Conservation (phyloP, 2,329 filamentous ascomycete species). For the Amylocarpus encephaloides region DNA sequence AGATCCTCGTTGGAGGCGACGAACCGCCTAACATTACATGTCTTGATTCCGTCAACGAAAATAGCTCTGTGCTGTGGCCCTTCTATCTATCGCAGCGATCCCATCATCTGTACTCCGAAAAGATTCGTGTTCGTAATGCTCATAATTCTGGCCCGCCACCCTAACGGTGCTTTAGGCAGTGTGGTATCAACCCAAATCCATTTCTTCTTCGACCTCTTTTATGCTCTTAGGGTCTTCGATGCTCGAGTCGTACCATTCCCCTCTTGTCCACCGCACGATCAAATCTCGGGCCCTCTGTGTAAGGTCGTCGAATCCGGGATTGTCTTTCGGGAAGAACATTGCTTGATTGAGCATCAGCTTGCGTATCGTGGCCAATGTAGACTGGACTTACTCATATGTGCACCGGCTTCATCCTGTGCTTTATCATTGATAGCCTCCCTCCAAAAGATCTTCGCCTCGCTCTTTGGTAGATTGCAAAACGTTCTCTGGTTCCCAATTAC, state of each 20-base stretch:
- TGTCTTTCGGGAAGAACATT: constrained; percentile 68
- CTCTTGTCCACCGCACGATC: constrained; percentile 58
- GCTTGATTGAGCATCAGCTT: constrained; percentile 32
- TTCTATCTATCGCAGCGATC: too few species aligned
- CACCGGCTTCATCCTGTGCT: constrained; percentile 69
- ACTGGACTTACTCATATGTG: constrained; percentile 61
- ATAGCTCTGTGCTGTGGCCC: too few species aligned
- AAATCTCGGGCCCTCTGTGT: constrained; percentile 58
- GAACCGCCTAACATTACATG: too few species aligned
- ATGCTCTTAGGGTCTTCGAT: constrained; percentile 11
- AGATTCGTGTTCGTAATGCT: too few species aligned
- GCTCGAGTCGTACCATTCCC: constrained; percentile 60
- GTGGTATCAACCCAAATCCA: constrained; percentile 1
- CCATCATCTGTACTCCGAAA: too few species aligned
- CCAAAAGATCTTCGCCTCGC: constrained; percentile 52
- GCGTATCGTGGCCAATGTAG: not conserved
- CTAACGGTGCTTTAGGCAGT: too few species aligned
- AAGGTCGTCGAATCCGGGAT: constrained; percentile 66
- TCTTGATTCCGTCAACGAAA: too few species aligned
- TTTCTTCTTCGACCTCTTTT: not conserved
- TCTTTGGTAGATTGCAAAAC: constrained; percentile 76
- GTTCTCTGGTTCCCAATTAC: constrained; percentile 69
- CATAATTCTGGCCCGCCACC: too few species aligned
- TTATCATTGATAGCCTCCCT: constrained; percentile 69
- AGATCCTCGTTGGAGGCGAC: too few species aligned